Evolutionary conservation across 116 monocot genomes (phyloP), one percentile per base, ranked within the genome.

Genomic region (Dioscorea cayenensis): DNA sequence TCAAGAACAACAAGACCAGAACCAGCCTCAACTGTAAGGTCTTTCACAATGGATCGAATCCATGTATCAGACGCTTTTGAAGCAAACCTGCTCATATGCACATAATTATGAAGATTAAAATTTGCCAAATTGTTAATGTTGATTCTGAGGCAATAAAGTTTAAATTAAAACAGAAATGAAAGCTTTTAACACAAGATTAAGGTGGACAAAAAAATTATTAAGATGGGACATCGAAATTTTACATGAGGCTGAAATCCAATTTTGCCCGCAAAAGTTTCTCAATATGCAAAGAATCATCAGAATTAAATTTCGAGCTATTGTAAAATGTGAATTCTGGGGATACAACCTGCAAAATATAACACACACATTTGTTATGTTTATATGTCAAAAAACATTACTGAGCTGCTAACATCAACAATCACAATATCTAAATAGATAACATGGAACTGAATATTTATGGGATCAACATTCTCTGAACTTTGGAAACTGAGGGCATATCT

Each of bases 271-370:
- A 86, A 77, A 93, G 89, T 81, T 93, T 97, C 76, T 93, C 97
- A 75, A 85, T 71, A 32, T 83, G 78, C 63, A 83, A 64, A 60
- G 88, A 85, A 84, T 85, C 86, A 80, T 93, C 93, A 23, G 78
- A 65, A 18, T 69, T 82, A 17, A 86, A 69, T 69, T 87, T 97
- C 51, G 93, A 83, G 74, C 84, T 81, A 69, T 97, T 94, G 80
- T 90, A 97, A 70, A 97, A 97, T 29, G 84, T 91, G 61, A 97
- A 88, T 69, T 97, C 97, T n/a, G 94, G 89, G 23, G 97, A 97
- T 51, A 93, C 25, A 73, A 93, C 84, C 96, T 97, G 81, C 55
- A 55, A 55, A 55, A 18, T 55, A n/a, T 8, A 55, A 16, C n/a
- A 55, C n/a, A 52, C 52, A 55, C 13, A 55, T 5, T 16, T 16